Conservation (phyloP, 2,329 filamentous ascomycete species). For the Hypoxylon sp. region DNA sequence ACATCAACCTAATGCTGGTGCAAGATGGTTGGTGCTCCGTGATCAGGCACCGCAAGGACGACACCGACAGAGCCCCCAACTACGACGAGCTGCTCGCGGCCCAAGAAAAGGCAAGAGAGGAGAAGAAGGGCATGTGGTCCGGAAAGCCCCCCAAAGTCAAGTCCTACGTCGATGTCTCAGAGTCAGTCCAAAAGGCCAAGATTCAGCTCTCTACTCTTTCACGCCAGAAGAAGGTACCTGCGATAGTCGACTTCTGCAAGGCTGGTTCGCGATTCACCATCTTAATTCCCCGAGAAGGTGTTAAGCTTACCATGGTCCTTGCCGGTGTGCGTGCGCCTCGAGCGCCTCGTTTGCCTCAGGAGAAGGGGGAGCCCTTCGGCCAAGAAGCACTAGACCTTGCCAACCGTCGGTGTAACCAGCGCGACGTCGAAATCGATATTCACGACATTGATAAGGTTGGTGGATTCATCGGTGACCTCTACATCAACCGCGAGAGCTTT, state of each 20-base stretch:
- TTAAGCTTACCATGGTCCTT: conserved; percentile 95
- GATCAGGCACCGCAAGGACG: conserved; percentile 94
- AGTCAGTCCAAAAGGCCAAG: conserved; percentile 94
- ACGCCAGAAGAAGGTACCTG: conserved; percentile 92
- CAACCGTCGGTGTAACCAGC: conserved; percentile 88
- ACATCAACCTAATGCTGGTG: conserved; percentile 86
- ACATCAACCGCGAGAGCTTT: conserved; percentile 95
- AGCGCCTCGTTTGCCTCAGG: conserved; percentile 82
- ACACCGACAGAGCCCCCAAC: conserved; percentile 92
- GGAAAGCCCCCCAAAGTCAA: conserved; percentile 87
- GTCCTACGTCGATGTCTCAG: conserved; percentile 90
- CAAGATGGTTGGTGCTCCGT: conserved; percentile 94
- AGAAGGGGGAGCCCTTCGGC: conserved; percentile 91
- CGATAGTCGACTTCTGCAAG: conserved; percentile 97
- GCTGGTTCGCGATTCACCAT: conserved; percentile 95
- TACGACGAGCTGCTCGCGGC: conserved; percentile 90
- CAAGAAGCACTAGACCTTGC: conserved; percentile 95
- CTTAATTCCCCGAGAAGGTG: conserved; percentile 89
- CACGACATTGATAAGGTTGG: conserved; percentile 96
- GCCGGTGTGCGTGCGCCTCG: conserved; percentile 92
- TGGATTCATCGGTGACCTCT: conserved; percentile 95
- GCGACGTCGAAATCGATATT: conserved; percentile 96
- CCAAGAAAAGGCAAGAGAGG: conserved; percentile 86
- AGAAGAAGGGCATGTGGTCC: conserved; percentile 95
- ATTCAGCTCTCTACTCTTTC: conserved; percentile 89